A percentile compares a stretch with the other conserved stretches of the same genome.
Evolutionary conservation across 2,329 filamentous ascomycete species (phyloP).

Genomic region (Neonectria ditissima): DNA sequence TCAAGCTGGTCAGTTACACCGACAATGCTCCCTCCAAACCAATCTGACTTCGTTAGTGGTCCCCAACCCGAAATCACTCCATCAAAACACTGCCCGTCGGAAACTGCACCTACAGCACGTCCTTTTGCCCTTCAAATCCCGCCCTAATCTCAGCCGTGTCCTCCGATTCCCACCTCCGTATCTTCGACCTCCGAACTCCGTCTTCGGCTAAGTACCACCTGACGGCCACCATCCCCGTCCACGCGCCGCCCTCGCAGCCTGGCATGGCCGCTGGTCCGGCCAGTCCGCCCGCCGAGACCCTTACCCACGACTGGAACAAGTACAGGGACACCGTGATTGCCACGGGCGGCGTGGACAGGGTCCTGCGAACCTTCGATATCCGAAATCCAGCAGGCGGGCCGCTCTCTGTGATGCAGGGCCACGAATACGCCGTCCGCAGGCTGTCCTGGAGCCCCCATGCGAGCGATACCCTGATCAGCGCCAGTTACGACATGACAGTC

Average conservation of each 20-base stretch:
- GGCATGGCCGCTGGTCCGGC: slow-evolving; percentile 47
- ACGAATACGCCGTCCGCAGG: slow-evolving; percentile 90
- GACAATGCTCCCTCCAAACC: neutral
- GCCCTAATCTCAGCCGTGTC: slow-evolving; percentile 88
- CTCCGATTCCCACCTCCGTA: slow-evolving; percentile 86
- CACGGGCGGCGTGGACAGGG: slow-evolving; percentile 87
- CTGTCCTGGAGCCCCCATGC: slow-evolving; percentile 94
- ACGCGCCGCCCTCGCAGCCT: slow-evolving; percentile 70
- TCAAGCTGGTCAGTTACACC: slow-evolving; percentile 76
- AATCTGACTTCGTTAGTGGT: slow-evolving; percentile 70
- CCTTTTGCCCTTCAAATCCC: slow-evolving; percentile 90
- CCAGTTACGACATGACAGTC: slow-evolving; percentile 98
- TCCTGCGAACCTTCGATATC: slow-evolving; percentile 91
- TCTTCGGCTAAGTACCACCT: slow-evolving; percentile 89
- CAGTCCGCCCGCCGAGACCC: slow-evolving; percentile 78
- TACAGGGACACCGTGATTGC: slow-evolving; percentile 88
- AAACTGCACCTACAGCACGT: slow-evolving; percentile 92
- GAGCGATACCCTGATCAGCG: slow-evolving; percentile 86
- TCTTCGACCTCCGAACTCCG: slow-evolving; percentile 93
- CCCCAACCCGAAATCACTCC: slow-evolving; percentile 79
- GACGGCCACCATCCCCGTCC: slow-evolving; percentile 84
- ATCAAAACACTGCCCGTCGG: slow-evolving; percentile 90
- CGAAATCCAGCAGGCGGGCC: slow-evolving; percentile 80
- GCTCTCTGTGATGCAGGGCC: slow-evolving; percentile 79
- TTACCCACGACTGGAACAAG: slow-evolving; percentile 99